Conservation (phyloP, 257 asterid genomes). For the Solanum habrochaites region DNA sequence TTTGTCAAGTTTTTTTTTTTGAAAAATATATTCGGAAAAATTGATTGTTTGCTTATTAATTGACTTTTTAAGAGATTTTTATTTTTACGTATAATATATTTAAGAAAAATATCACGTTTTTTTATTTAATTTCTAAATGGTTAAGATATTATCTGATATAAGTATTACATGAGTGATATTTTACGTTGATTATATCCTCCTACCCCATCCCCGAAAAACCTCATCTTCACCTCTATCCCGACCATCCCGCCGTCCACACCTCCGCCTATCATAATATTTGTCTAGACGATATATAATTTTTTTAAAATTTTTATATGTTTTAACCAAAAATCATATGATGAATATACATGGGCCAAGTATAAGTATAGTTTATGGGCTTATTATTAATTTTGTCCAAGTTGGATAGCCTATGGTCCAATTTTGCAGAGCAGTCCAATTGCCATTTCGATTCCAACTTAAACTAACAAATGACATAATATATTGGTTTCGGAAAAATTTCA, state of each 20-base stretch:
- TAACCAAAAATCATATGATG: neutral
- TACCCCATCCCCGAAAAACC: neutral
- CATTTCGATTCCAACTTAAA: neutral
- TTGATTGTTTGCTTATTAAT: neutral
- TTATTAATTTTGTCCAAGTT: neutral
- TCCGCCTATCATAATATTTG: neutral
- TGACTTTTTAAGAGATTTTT: neutral
- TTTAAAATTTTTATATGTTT: no score
- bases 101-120: no score
- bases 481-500: neutral
- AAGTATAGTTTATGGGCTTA: neutral
- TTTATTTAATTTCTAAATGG: no score
- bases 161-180: neutral
- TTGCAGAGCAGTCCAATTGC: neutral
- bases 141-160: neutral
- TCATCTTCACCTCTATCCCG: neutral
- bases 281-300: neutral
- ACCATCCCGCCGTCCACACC: neutral
- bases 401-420: neutral
- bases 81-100: no score
- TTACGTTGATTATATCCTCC: neutral
- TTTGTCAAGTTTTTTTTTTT: no score
- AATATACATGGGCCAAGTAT: neutral
- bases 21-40: neutral
- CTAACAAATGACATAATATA: neutral